A percentile compares a stretch with the other conserved stretches of the same genome.
These are phyloP conservation scores for Pisolithus orientalis DNA, from an alignment of 768 basidiomycete genomes.

Conservation along the genomic window DNA sequence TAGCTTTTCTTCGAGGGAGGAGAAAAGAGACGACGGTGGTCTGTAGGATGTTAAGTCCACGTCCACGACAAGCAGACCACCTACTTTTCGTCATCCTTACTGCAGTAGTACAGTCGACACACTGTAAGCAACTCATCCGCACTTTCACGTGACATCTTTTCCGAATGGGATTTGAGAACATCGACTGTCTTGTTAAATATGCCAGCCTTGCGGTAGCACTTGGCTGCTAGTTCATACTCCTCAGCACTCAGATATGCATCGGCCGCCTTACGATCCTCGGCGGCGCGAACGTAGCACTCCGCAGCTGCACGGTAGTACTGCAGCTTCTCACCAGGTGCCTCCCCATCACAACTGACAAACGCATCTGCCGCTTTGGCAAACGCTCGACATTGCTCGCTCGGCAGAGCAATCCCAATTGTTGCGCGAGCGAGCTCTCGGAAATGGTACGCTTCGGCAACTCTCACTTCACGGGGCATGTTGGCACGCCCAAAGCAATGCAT, in stretches of 20 bases:
- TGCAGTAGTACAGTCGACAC: conserved; percentile 42
- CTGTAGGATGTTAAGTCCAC: conserved; percentile 26
- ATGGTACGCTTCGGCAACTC: conserved; percentile 46
- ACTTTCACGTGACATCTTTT: conserved; percentile 26
- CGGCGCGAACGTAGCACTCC: conserved; percentile 39
- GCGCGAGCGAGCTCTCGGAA: conserved; percentile 35
- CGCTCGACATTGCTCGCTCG: conserved; percentile 25
- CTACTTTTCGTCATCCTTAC: conserved; percentile 4
- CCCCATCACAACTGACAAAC: conserved; percentile 37
- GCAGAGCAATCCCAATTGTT: conserved; percentile 31
- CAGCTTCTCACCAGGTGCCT: conserved; percentile 14
- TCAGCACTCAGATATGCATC: conserved; percentile 34
- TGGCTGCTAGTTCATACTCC: conserved; percentile 39
- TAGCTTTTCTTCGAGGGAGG: conserved; percentile 44
- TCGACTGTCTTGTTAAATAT: conserved; percentile 48
- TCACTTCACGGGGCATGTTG: conserved; percentile 32
- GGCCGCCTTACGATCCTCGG: conserved; percentile 39
- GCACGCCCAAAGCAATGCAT: conserved; percentile 51
- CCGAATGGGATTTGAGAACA: conserved; percentile 33
- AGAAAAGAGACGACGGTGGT: conserved; percentile 42
- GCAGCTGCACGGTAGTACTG: conserved; percentile 40
- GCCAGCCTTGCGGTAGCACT: conserved; percentile 40
- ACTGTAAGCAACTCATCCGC: conserved; percentile 34
- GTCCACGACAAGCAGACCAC: too few species aligned
- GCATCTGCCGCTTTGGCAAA: conserved; percentile 43